These are phyloP conservation scores for Clausena lansium DNA, from an alignment of 345 rosid genomes.

Conservation along the genomic window DNA sequence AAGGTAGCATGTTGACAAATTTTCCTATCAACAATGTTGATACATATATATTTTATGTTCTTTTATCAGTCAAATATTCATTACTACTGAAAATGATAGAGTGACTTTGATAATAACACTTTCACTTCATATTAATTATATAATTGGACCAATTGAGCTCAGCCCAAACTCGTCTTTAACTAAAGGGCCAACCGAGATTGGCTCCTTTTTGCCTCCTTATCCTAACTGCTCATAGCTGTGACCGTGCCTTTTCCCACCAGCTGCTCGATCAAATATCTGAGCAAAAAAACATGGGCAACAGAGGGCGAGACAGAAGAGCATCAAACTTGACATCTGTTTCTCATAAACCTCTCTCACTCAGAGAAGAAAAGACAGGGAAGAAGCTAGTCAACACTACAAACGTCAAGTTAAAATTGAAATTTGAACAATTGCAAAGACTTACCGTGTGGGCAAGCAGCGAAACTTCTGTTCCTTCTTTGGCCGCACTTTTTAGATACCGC, in stretches of 20 bases:
- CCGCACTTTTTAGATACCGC: conserved; percentile 58
- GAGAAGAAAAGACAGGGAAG: conserved; percentile 39
- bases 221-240: too few relatives aligned
- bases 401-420: conserved; percentile 47
- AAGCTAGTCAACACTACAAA: conserved; percentile 28
- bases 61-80: too few relatives aligned
- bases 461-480: conserved; percentile 55
- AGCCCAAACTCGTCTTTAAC: too few relatives aligned
- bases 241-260: background rate
- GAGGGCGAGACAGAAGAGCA: conserved; percentile 26
- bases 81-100: too few relatives aligned
- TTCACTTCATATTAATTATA: too few relatives aligned
- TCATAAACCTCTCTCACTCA: conserved; percentile 25
- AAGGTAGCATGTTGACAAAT: too few relatives aligned
- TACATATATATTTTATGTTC: too few relatives aligned
- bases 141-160: too few relatives aligned
- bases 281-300: conserved; percentile 38
- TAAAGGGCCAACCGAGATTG: too few relatives aligned
- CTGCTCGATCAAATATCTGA: conserved; percentile 17
- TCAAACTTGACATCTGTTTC: conserved; percentile 6
- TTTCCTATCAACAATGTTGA: too few relatives aligned
- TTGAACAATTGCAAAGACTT: conserved; percentile 64
- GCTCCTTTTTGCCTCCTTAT: too few relatives aligned
- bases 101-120: too few relatives aligned
- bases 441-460: conserved; percentile 65